Evolutionary conservation across 2,329 filamentous ascomycete genomes (phyloP).

Genomic region (Apiospora malaysiana): DNA sequence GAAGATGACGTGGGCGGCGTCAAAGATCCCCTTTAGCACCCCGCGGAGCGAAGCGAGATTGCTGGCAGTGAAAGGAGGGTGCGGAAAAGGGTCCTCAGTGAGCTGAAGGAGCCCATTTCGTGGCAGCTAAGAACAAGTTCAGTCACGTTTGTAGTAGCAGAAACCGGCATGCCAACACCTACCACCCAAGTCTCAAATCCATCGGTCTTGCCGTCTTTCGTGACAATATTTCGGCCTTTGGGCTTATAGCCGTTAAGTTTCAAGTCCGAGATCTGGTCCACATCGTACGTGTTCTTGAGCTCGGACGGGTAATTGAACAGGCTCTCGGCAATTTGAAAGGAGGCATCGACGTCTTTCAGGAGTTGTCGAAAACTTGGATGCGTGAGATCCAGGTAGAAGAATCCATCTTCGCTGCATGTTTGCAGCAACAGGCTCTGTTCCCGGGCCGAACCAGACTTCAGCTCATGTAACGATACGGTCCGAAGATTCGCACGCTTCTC

Average conservation of each 20-base stretch:
- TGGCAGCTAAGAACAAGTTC: neutral
- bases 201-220: neutral
- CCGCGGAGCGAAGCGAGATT: neutral
- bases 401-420: constrained; percentile 15
- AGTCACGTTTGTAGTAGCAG: neutral
- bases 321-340: neutral
- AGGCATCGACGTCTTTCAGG: neutral
- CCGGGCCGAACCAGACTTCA: neutral
- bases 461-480: neutral
- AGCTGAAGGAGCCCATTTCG: constrained; percentile 18
- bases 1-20: neutral
- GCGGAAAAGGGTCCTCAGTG: neutral
- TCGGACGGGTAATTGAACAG: neutral
- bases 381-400: constrained; percentile 19
- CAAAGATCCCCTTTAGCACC: neutral
- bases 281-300: constrained; percentile 16
- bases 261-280: constrained; percentile 18
- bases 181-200: constrained; percentile 22
- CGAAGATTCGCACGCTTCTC: neutral
- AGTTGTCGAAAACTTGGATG: neutral
- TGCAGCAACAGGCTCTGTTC: neutral
- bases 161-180: neutral
- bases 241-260: constrained; percentile 22
- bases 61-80: neutral
- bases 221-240: constrained; percentile 20